Evolutionary conservation across 116 monocot genomes (phyloP).

Genomic region (Papilionanthe hybrid): DNA sequence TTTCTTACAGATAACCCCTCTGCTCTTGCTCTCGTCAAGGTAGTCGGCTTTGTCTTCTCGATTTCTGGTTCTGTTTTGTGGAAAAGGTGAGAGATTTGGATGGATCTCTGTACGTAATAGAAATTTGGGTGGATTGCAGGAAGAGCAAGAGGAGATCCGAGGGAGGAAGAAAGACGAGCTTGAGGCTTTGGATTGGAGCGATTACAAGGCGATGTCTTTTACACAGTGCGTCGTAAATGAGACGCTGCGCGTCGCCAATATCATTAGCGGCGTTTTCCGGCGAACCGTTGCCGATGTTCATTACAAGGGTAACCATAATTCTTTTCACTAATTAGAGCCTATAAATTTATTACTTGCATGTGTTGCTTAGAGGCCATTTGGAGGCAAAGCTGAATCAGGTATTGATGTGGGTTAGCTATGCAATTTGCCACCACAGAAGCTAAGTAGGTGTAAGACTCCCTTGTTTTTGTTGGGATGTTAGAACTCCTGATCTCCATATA

Average conservation of each 20-base stretch:
- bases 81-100: background rate
- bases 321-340: background rate
- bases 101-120: background rate
- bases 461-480: no score
- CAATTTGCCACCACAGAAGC: no score
- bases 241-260: conserved; percentile 81
- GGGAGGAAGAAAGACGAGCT: conserved; percentile 32
- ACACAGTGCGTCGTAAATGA: conserved; percentile 94
- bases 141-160: conserved; percentile 66
- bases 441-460: no score
- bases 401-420: no score
- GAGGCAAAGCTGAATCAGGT: no score
- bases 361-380: no score
- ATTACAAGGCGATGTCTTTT: conserved; percentile 92
- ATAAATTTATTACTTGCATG: no score
- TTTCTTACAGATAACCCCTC: conserved; percentile 66
- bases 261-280: conserved; percentile 84
- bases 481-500: no score
- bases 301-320: conserved; percentile 48
- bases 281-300: conserved; percentile 58
- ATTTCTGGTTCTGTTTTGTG: background rate
- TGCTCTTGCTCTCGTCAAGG: conserved; percentile 57
- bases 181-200: conserved; percentile 61
- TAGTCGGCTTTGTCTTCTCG: conserved; percentile 3
- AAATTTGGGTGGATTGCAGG: conserved; percentile 27